Base-by-base conservation (phyloP, 129 eudicot genomes). In the Centrapalus pauciflorus region DNA sequence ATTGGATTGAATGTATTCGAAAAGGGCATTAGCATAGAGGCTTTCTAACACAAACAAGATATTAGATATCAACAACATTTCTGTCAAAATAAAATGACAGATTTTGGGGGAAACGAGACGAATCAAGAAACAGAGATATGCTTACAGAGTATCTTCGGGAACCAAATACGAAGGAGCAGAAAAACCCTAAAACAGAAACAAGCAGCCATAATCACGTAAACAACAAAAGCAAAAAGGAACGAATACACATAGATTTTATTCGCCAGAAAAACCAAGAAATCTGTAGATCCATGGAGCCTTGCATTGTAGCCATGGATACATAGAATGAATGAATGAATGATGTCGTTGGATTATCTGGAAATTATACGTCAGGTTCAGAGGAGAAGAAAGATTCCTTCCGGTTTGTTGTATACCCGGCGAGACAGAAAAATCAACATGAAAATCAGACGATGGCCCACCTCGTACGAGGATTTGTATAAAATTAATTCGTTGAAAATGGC, bases 391-490 rank as follows among this genome's bases (percentile, higher is more conserved):
- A 64, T 64, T 64, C 21, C 14, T 57, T 32, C 45, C 30, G 74
- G 52, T 66, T 66, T 55, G 66, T 73, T 73, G 52, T 72, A 55
- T 72, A 55, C 34, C 62, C 35, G 41, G 41, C 33, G 57, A 62
- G 20, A 23, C 19, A 54, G 59, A 45, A 28, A 66, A 1, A 51
- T 9, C 17, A 20, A 12, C 67, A 56, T 74, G 54, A 61, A 41
- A 64, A 41, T 32, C 55, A 62, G 77, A 73, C 58, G 52, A 13
- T 5, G 64, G 70, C 7, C 69, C 61, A 73, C 71, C 30, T 63
- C 30, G 78, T 74, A 74, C 78, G 73, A 74, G 78, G 73, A 64
- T 73, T 55, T 58, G 57, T 38, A 12, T 57, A 27, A 1, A 38
- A 43, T 20, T 16, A 16, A 19, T 59, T 56, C 41, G 25, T 70